Base-by-base conservation (phyloP, 805 yeast species). In the Millerozyma miso region DNA sequence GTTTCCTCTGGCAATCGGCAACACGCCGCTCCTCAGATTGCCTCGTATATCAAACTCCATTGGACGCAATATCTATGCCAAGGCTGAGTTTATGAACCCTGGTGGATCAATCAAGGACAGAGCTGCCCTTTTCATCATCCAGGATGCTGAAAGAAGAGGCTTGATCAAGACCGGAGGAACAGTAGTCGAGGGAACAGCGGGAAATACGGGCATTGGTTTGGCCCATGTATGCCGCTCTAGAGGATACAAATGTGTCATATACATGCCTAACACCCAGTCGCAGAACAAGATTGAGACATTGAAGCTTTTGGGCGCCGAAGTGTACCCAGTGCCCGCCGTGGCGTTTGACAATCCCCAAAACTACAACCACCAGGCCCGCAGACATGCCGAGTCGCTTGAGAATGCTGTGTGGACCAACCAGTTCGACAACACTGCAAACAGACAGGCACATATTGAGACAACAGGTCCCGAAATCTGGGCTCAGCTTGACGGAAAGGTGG, bases 381-480 rank as follows among this genome's bases (percentile, higher is more conserved):
- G 90, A 55, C 95, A 86, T 58, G 96, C 96, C 4, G 93, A 85
- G 50, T 53, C 66, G 33, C 62, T 84, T 42, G 78, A 74, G 0
- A 88, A 88, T 59, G 93, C 96, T 0, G 89, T 86, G 14, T 88
- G 96, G 96, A 88, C 96, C 15, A 83, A 88, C 61, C 97, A 88
- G 60, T 88, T 88, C 59, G 96, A 88, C 61, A 88, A 88, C 62
- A 57, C 73, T n/a, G 93, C 91, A 48, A 88, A 88, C 66, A 76
- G 95, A 57, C 87, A 83, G 60, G 88, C 96, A 1, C 97, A 88
- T 58, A 81, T 87, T 46, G 88, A 85, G 53, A 81, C 91, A 44
- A 88, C 97, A 0, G 97, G 96, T 0, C 97, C 98, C 1, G 99
- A 91, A 56, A 88, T 88, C 52, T 85, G 93, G 89, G 79, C 81